Base-by-base conservation (phyloP, 176 grass and related monocot species). In the Elymus sibiricus region DNA sequence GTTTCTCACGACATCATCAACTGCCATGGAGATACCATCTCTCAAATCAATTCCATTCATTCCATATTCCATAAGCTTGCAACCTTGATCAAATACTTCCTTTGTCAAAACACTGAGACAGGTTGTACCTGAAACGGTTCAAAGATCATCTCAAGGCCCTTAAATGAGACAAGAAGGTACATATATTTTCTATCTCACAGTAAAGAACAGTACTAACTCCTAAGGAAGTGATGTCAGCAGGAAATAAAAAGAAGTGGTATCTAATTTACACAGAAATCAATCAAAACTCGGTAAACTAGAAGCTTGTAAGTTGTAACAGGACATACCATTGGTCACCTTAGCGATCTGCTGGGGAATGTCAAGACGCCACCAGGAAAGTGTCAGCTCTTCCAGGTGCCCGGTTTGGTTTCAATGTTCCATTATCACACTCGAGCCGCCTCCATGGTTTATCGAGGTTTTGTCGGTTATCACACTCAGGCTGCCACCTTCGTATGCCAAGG, bases 21-120 rank as follows among this genome's bases (percentile, higher is more conserved):
- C 88, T 88, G 95, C 92, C 92, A 94, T 93, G 47, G 84, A 85
- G 55, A 97, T 97, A 25, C 92, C 95, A 86, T 90, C 90, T 49
- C 92, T 94, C 64, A 97, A 44, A 91, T 97, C 95, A 88, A 94
- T 91, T 43, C 90, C 84, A 78, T 91, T 97, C 95, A 94, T 91
- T 78, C 92, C 92, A 90, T 92, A 92, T 16, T 86, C 95, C 13
- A 97, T 88, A 0, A 92, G 94, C 82, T 97, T 97, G 85, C 95
- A 94, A 8, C 92, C 90, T 86, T 97, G 92, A 31, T 84, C 46
- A 14, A 97, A 94, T 92, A 97, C 94, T 70, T 92, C 94, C 65
- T 74, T 94, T 69, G 94, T 89, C 64, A 94, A 88, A 78, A 97
- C 84, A 61, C 90, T 89, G 37, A 92, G 90, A 81, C 95, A 94